Conservation (phyloP, 768 basidiomycete genomes). For the Russula compacta region DNA sequence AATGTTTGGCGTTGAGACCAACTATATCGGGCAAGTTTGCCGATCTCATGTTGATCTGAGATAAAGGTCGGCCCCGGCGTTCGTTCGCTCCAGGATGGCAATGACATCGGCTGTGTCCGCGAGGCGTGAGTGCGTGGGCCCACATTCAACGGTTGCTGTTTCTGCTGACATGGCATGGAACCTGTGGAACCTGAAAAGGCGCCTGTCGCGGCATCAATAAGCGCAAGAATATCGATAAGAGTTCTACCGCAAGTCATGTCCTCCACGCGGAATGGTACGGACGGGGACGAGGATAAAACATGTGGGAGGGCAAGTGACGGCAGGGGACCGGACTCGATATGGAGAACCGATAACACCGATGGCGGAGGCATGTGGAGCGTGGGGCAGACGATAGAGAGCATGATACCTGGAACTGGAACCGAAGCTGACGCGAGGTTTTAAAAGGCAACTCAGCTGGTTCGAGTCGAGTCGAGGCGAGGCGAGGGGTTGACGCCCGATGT, state of each 20-base stretch:
- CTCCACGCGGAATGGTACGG: not conserved
- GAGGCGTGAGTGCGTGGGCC: not conserved
- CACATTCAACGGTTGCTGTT: not conserved
- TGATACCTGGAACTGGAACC: not conserved
- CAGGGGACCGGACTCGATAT: not conserved
- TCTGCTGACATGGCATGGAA: slow-evolving; percentile 2
- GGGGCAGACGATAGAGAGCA: not conserved
- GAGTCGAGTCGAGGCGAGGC: not conserved
- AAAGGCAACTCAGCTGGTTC: not conserved
- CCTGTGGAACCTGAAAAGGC: not conserved
- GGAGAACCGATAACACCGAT: not conserved
- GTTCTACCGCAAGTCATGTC: not conserved
- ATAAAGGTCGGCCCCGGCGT: not conserved
- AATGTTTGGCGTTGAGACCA: not conserved
- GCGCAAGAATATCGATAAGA: not conserved
- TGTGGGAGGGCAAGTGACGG: not conserved
- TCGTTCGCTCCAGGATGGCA: not conserved
- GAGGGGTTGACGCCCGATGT: not conserved
- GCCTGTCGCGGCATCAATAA: not conserved
- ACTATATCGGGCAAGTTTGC: not conserved
- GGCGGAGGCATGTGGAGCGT: not conserved
- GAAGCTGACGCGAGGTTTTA: not conserved
- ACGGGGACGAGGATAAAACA: not conserved
- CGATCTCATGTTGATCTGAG: not conserved
- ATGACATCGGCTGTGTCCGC: slow-evolving; percentile 1